Evolutionary conservation across 169 alveolate genomes (phyloP).

Genomic region (Plasmodium berghei): DNA sequence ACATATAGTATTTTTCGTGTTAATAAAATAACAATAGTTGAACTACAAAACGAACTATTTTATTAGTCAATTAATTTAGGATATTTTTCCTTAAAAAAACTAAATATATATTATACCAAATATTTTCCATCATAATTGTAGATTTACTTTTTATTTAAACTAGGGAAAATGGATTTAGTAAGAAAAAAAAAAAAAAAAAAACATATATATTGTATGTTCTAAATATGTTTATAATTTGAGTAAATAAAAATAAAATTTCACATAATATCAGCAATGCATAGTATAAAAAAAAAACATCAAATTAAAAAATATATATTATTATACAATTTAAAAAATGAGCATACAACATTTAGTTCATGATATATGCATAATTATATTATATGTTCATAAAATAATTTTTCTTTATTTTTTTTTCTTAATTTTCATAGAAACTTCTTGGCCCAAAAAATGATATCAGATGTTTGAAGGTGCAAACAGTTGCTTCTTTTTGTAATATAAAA

Average conservation of each 20-base stretch:
- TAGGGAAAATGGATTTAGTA: conserved; percentile 58
- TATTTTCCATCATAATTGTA: not conserved
- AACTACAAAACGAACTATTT: too few species aligned
- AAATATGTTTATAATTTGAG: not conserved
- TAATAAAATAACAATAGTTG: too few species aligned
- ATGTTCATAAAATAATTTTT: too few species aligned
- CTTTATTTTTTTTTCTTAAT: not conserved
- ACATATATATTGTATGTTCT: not conserved
- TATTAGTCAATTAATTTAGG: too few species aligned
- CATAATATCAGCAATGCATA: too few species aligned
- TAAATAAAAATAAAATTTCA: not conserved
- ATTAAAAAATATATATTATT: too few species aligned
- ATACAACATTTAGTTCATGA: too few species aligned
- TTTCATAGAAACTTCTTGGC: conserved; percentile 34
- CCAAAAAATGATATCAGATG: conserved; percentile 62
- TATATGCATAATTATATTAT: too few species aligned
- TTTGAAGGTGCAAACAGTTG: conserved; percentile 60
- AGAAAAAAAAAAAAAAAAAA: conserved; percentile 27
- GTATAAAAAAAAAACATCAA: too few species aligned
- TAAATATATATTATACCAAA: not conserved
- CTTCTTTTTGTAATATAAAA: conserved; percentile 62
- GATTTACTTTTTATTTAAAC: not conserved
- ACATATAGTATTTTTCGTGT: too few species aligned
- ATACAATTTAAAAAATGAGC: too few species aligned
- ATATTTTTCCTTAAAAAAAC: too few species aligned